A percentile compares a stretch with the other conserved stretches of the same genome.
phyloP scores from a whole-genome alignment of 805 yeast genomes.

The Saturnispora sanitii region DNA sequence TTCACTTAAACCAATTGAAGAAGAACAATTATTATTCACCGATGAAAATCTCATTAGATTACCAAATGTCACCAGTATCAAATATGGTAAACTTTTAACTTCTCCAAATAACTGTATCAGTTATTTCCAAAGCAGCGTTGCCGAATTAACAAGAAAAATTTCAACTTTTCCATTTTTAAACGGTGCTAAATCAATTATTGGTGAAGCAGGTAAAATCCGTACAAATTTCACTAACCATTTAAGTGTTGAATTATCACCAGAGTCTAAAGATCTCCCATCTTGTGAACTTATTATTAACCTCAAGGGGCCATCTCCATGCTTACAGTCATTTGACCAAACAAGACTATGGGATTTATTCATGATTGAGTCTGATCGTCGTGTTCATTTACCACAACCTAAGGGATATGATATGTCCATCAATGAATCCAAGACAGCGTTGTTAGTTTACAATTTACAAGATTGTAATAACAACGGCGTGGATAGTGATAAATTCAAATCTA shows the following conservation, averaged over 20 bases:
- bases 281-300: slow-evolving; percentile 26
- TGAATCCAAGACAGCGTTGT: slow-evolving; percentile 22
- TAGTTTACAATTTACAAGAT: slow-evolving; percentile 16
- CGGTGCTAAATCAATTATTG: slow-evolving; percentile 20
- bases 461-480: slow-evolving; percentile 11
- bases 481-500: slow-evolving; percentile 1
- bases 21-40: slow-evolving; percentile 3
- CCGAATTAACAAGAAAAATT: slow-evolving; percentile 19
- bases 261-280: slow-evolving; percentile 21
- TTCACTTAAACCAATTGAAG: no score
- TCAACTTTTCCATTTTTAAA: slow-evolving; percentile 18
- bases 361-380: slow-evolving; percentile 22
- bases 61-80: slow-evolving; percentile 20
- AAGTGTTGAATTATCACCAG: slow-evolving; percentile 26
- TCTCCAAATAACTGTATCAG: slow-evolving; percentile 8
- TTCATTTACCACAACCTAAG: slow-evolving; percentile 16
- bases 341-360: slow-evolving; percentile 16
- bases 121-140: slow-evolving; percentile 22
- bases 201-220: slow-evolving; percentile 24
- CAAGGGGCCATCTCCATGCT: slow-evolving; percentile 14
- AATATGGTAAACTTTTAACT: slow-evolving; percentile 23
- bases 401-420: slow-evolving; percentile 25
- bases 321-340: slow-evolving; percentile 13
- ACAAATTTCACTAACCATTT: slow-evolving; percentile 22
- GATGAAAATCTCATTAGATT: slow-evolving; percentile 13